These are phyloP conservation scores for Xylaria sp. DNA, from an alignment of 2,329 filamentous ascomycete species.

Conservation along the genomic window DNA sequence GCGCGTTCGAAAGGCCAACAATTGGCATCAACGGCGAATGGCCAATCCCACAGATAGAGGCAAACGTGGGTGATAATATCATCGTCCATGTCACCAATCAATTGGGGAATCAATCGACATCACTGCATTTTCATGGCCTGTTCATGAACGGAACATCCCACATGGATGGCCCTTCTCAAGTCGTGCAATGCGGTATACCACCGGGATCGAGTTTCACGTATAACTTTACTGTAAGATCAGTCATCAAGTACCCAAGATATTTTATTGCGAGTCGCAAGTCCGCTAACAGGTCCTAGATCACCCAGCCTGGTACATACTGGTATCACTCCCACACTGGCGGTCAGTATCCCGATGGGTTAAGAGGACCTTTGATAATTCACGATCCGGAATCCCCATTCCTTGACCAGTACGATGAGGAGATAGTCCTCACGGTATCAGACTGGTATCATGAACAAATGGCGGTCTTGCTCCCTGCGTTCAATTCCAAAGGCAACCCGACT, in stretches of 20 bases:
- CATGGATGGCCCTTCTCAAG: slow-evolving; percentile 73
- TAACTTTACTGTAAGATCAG: slow-evolving; percentile 64
- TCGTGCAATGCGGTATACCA: slow-evolving; percentile 71
- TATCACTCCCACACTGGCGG: slow-evolving; percentile 73
- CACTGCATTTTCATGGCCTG: slow-evolving; percentile 73
- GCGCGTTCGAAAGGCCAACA: slow-evolving; percentile 64
- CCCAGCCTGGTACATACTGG: slow-evolving; percentile 79
- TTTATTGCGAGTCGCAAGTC: background rate
- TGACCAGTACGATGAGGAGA: slow-evolving; percentile 65
- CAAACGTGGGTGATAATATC: slow-evolving; percentile 65
- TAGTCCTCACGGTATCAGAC: slow-evolving; percentile 69
- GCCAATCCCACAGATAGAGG: slow-evolving; percentile 72
- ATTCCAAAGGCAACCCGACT: slow-evolving; percentile 60
- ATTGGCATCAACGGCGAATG: slow-evolving; percentile 81
- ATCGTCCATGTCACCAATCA: slow-evolving; percentile 64
- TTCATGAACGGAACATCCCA: slow-evolving; percentile 69
- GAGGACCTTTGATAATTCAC: slow-evolving; percentile 68
- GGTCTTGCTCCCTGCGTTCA: slow-evolving; percentile 53
- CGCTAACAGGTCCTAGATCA: slow-evolving; percentile 46
- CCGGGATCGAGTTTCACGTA: slow-evolving; percentile 71
- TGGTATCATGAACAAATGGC: slow-evolving; percentile 70
- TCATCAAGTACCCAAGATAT: background rate
- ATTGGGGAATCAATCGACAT: slow-evolving; percentile 67
- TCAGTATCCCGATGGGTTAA: slow-evolving; percentile 74
- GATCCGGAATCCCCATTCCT: slow-evolving; percentile 65